A percentile compares a stretch with the other conserved stretches of the same genome.
phyloP scores from a whole-genome alignment of 2,329 filamentous ascomycete genomes.

The Corniculantispora saksenae region DNA sequence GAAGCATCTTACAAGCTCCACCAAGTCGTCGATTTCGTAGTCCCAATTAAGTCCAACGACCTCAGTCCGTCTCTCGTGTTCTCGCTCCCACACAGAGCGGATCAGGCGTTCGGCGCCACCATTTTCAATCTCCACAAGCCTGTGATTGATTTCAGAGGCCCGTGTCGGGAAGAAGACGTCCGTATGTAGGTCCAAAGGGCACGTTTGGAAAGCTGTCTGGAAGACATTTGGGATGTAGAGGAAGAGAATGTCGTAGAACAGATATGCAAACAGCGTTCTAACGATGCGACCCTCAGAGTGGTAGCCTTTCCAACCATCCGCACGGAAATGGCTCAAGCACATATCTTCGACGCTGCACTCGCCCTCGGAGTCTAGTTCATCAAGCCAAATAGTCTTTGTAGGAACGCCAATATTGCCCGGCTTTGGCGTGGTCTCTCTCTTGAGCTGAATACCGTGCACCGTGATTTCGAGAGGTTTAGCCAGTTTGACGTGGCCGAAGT shows the following conservation, averaged over 20 bases:
- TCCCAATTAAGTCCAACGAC: slow-evolving; percentile 93
- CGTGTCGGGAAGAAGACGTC: slow-evolving; percentile 87
- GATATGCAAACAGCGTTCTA: slow-evolving; percentile 84
- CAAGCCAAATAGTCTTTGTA: slow-evolving; percentile 84
- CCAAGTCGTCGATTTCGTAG: slow-evolving; percentile 74
- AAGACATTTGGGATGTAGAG: slow-evolving; percentile 95
- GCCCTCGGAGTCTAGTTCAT: slow-evolving; percentile 66
- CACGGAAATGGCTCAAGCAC: slow-evolving; percentile 85
- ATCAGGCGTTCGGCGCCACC: slow-evolving; percentile 71
- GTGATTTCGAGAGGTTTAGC: slow-evolving; percentile 73
- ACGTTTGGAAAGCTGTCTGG: slow-evolving; percentile 92
- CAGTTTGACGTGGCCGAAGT: slow-evolving; percentile 84
- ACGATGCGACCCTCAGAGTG: slow-evolving; percentile 91
- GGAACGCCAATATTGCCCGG: slow-evolving; percentile 45
- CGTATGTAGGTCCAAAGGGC: slow-evolving; percentile 87
- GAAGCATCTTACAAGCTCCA: slow-evolving; percentile 79
- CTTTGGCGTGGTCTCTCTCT: slow-evolving; percentile 53
- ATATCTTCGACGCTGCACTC: slow-evolving; percentile 91
- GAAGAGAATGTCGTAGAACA: slow-evolving; percentile 93
- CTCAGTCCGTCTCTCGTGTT: slow-evolving; percentile 73
- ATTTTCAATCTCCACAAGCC: slow-evolving; percentile 84
- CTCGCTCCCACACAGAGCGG: slow-evolving; percentile 64
- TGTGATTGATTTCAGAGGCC: slow-evolving; percentile 85
- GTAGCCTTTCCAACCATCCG: slow-evolving; percentile 88
- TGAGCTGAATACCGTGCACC: slow-evolving; percentile 76